phyloP scores from a whole-genome alignment of 768 basidiomycete genomes.

The Tulasnella sp. region DNA sequence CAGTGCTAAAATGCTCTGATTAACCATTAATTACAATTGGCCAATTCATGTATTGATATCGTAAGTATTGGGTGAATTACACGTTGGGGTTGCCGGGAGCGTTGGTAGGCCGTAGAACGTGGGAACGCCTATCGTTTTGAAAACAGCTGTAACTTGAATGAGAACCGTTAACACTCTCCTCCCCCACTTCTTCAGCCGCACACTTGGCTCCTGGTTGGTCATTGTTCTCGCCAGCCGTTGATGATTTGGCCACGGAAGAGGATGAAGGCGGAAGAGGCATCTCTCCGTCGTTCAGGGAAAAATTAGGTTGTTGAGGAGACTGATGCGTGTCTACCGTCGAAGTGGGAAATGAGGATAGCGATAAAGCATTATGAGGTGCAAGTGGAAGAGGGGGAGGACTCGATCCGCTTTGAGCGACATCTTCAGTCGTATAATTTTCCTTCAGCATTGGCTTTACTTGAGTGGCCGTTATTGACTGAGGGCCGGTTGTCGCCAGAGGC shows the following conservation, averaged over 20 bases:
- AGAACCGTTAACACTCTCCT: background rate
- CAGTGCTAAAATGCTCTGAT: no score
- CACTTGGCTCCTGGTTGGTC: constrained; percentile 21
- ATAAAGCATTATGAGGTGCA: background rate
- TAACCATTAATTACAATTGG: no score
- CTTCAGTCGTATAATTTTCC: constrained; percentile 61
- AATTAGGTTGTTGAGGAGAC: background rate
- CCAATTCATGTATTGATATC: no score
- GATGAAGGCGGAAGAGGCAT: background rate
- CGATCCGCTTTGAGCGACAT: constrained; percentile 33
- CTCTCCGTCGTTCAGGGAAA: background rate
- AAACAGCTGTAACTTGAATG: background rate
- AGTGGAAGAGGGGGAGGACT: background rate
- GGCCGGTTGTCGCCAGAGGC: constrained; percentile 35
- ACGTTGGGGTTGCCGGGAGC: no score
- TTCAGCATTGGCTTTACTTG: constrained; percentile 66
- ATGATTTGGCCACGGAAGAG: background rate
- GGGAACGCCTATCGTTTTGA: no score
- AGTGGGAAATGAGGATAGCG: background rate
- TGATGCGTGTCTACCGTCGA: background rate
- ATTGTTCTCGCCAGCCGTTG: constrained; percentile 23
- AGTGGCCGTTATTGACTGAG: constrained; percentile 56
- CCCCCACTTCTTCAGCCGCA: background rate
- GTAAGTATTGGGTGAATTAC: no score
- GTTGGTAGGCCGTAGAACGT: no score